Percentiles rank a stretch among this genome's conserved stretches.
Evolutionary conservation across 2,329 filamentous ascomycete genomes (phyloP).

Genomic region (Cercospora brassicicola): DNA sequence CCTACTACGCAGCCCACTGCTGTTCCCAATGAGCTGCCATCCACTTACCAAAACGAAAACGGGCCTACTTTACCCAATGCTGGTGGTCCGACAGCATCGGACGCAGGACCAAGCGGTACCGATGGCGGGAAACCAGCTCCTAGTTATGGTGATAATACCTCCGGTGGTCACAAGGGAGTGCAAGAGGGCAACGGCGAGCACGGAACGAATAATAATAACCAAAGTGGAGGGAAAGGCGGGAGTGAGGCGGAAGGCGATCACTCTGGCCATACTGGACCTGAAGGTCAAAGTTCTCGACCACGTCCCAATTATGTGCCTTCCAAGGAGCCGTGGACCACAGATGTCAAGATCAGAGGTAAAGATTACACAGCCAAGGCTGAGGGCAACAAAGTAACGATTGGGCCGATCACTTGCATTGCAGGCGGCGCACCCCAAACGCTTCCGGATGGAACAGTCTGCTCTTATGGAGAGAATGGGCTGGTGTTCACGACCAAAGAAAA

Average conservation of each 20-base stretch:
- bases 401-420: slow-evolving; percentile 18
- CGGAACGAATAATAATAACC: background rate
- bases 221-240: background rate
- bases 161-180: background rate
- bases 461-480: slow-evolving; percentile 22
- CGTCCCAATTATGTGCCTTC: slow-evolving; percentile 17
- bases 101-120: background rate
- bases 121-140: background rate
- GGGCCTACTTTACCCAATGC: slow-evolving; percentile 7
- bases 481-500: slow-evolving; percentile 18
- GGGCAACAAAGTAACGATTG: slow-evolving; percentile 21
- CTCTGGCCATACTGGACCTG: background rate
- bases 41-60: background rate
- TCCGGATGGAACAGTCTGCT: slow-evolving; percentile 19
- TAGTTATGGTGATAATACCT: background rate
- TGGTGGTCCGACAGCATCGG: background rate
- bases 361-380: slow-evolving; percentile 22
- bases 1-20: slow-evolving; percentile 25
- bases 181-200: background rate
- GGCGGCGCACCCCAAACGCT: slow-evolving; percentile 25
- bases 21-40: slow-evolving; percentile 13
- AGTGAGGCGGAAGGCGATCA: background rate
- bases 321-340: slow-evolving; percentile 19
- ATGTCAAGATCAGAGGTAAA: slow-evolving; percentile 20
- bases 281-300: background rate